Percentiles rank a stretch among this genome's conserved stretches.
Evolutionary conservation across 2,329 filamentous ascomycete genomes (phyloP).

Genomic region (Talaromyces sp.): DNA sequence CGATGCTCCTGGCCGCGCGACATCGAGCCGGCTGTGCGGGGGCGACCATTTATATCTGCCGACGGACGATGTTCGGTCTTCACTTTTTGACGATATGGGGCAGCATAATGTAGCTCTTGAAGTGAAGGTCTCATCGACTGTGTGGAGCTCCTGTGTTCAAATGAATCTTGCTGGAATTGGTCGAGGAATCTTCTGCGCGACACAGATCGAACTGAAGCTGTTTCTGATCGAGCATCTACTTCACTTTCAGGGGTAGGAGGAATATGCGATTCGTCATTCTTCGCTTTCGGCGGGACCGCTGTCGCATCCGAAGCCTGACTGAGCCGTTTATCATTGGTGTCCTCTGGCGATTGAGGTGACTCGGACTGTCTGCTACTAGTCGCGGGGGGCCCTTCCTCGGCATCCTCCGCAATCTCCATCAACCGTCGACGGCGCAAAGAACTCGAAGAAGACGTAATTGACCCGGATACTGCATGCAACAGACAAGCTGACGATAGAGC

Average conservation of each 20-base stretch:
- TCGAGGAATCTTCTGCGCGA: slow-evolving; percentile 31
- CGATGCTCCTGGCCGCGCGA: slow-evolving; percentile 52
- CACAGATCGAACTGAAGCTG: slow-evolving; percentile 25
- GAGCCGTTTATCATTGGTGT: slow-evolving; percentile 15
- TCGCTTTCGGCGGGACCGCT: slow-evolving; percentile 28
- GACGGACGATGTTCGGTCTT: slow-evolving; percentile 87
- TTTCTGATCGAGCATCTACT: slow-evolving; percentile 23
- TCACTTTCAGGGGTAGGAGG: slow-evolving; percentile 11
- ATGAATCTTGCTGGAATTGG: slow-evolving; percentile 34
- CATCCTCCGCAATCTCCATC: slow-evolving; percentile 92
- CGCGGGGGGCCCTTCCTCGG: slow-evolving; percentile 64
- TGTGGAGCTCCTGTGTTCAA: slow-evolving; percentile 37
- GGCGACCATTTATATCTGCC: slow-evolving; percentile 57
- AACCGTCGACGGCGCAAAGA: slow-evolving; percentile 73
- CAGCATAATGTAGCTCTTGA: slow-evolving; percentile 43
- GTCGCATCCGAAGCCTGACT: slow-evolving; percentile 37
- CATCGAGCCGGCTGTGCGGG: slow-evolving; percentile 55
- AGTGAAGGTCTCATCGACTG: slow-evolving; percentile 45
- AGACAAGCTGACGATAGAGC: slow-evolving; percentile 85
- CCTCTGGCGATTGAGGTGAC: not conserved
- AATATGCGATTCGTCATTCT: slow-evolving; percentile 15
- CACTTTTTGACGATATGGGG: slow-evolving; percentile 59
- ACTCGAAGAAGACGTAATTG: slow-evolving; percentile 78
- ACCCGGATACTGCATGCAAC: slow-evolving; percentile 80
- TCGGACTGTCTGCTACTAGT: slow-evolving; percentile 18